Base-by-base conservation (phyloP, 169 alveolate species). In the Cytauxzoon felis region DNA sequence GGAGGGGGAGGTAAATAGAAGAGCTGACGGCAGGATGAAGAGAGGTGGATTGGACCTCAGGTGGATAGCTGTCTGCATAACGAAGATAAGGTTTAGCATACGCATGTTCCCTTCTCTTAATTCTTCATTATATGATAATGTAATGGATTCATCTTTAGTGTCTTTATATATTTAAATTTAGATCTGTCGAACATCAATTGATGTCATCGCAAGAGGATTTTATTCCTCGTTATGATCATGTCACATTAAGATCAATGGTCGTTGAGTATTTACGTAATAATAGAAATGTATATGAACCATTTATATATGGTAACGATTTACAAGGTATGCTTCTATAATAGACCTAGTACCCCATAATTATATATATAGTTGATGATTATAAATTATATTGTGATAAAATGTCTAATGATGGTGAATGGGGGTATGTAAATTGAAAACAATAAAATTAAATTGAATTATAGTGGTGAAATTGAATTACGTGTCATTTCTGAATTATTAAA, bases 111-210 rank as follows among this genome's bases (percentile, higher is more conserved):
- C n/a, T n/a, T n/a, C n/a, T n/a, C n/a, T n/a, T n/a, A n/a, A n/a
- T n/a, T n/a, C n/a, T n/a, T n/a, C n/a, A n/a, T n/a, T n/a, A n/a
- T n/a, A n/a, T n/a, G n/a, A n/a, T n/a, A n/a, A n/a, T n/a, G n/a
- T n/a, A n/a, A n/a, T n/a, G n/a, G n/a, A n/a, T n/a, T n/a, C n/a
- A n/a, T n/a, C n/a, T n/a, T n/a, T n/a, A n/a, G n/a, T n/a, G n/a
- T 38, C 11, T 13, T 38, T 38, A 38, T 11, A 38, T 18, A 23
- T 9, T 9, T 40, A 21, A 48, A 29, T 50, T 60, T 50, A 75
- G 85, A 36, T 62, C 85, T 7, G 48, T 75, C 3, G 85, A 62
- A 23, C 85, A 75, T 27, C 85, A 75, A 49, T 72, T 75, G 19
- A 34, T 11, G 26, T 27, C 19, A 9, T 32, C 48, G 30, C 42